These are phyloP conservation scores for Oryza coarctata DNA, from an alignment of 176 grass and related monocot species.

Conservation along the genomic window DNA sequence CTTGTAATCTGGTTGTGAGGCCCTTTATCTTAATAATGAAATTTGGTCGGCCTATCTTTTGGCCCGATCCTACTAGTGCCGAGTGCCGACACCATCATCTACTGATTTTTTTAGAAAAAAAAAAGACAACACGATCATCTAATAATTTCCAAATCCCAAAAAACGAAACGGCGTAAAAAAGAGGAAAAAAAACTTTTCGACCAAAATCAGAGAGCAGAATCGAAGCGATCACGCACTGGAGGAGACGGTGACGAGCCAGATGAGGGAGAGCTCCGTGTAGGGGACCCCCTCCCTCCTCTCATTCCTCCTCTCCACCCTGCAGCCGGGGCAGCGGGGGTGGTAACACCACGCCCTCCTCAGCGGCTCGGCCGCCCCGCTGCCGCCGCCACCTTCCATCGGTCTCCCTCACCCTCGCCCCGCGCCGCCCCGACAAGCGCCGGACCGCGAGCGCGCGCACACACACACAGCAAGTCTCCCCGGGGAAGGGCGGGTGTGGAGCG, in stretches of 20 bases:
- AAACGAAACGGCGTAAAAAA: background rate
- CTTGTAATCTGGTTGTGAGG: no score
- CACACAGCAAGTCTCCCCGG: background rate
- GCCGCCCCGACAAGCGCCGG: background rate
- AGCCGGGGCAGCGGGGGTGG: slow-evolving; percentile 45
- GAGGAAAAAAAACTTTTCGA: background rate
- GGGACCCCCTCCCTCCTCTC: slow-evolving; percentile 38
- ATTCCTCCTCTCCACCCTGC: slow-evolving; percentile 43
- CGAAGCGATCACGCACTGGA: slow-evolving; percentile 32
- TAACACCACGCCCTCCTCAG: slow-evolving; percentile 26
- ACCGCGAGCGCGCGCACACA: no score
- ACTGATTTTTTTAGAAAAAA: no score
- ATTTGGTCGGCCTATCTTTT: no score
- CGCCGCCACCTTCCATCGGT: slow-evolving; percentile 1
- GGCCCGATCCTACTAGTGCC: no score
- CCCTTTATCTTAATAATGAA: no score
- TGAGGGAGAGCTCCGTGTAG: slow-evolving; percentile 40
- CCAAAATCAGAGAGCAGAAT: background rate
- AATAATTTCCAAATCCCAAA: no score
- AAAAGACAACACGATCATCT: no score
- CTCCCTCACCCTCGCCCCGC: background rate
- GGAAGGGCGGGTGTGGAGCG: background rate
- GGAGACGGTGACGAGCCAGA: slow-evolving; percentile 58
- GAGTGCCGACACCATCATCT: background rate
- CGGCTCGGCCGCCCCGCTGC: slow-evolving; percentile 1